Base-by-base conservation (phyloP, 2,329 filamentous ascomycete genomes). In the Pseudonectria foliicola region DNA sequence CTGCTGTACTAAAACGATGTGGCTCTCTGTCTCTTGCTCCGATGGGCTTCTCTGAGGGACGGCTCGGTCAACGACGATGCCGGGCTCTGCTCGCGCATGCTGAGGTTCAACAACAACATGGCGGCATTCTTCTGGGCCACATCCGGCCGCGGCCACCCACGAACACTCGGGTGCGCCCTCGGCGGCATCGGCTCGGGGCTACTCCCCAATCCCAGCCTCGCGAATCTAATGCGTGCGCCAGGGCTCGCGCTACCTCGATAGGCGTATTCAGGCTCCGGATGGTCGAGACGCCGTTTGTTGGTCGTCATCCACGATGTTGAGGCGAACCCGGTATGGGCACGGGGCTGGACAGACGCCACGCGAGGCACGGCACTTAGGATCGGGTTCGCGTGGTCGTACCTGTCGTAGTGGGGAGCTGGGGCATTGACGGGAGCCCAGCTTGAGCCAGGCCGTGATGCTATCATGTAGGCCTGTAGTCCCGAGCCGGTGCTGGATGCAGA, bases 401-500 rank as follows among this genome's bases (percentile, higher is more conserved):
- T 27, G 25, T 53, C 49, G 18, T 42, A 40, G 13, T 46, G 46
- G 5, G 46, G 50, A 14, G 39, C 45, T 8, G 39, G 23, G 12
- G 37, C 36, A 13, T 39, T 45, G 12, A 31, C 38, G 21, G 39
- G 25, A 26, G 42, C 27, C 49, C 49, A 53, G 31, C 44, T 44
- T 6, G 48, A 44, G 37, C 21, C 34, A n/a, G 50, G 48, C 1
- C 44, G 49, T 23, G 50, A 53, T 2, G 49, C 45, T 15, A 48
- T 27, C 42, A 51, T 50, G 25, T 53, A 53, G n/a, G 38, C 45
- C 25, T 39, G 46, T 28, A 47, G 48, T 7, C 48, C 50, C 6
- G 50, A 53, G n/a, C 50, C 48, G 7, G 38, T 52, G 33, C 50
- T 53, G n/a, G 50, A 53, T 14, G 50, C 50, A 16, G 50, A 53